These are phyloP conservation scores for Rhododendron simsii DNA, from an alignment of 148 eudicot genomes.

Conservation along the genomic window DNA sequence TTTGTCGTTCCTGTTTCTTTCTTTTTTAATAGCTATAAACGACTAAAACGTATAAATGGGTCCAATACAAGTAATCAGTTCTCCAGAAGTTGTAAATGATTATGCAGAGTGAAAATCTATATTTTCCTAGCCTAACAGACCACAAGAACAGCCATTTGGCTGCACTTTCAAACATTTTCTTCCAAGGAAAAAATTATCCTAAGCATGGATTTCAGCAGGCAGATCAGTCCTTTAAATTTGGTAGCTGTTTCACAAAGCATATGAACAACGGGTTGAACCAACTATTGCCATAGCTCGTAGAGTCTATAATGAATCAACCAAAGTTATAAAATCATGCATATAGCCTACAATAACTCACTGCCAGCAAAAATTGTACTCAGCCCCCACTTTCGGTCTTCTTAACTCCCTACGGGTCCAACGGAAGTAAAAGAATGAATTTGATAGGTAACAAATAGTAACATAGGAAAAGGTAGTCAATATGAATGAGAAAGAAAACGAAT, in stretches of 20 bases:
- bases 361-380: neutral
- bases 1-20: neutral
- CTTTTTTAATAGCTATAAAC: neutral
- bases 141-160: neutral
- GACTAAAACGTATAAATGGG: neutral
- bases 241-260: neutral
- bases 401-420: neutral
- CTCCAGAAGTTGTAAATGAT: neutral
- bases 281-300: neutral
- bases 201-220: neutral
- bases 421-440: neutral
- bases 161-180: neutral
- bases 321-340: neutral
- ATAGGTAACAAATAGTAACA: neutral
- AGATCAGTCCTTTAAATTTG: neutral
- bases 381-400: neutral
- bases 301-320: neutral
- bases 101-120: neutral
- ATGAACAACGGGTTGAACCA: neutral
- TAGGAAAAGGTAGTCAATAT: neutral
- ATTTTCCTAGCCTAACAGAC: neutral
- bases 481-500: neutral
- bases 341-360: neutral
- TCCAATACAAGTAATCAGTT: neutral
- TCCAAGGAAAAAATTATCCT: neutral